Conservation (phyloP, 768 basidiomycete genomes). For the Tephrocybe sp. region DNA sequence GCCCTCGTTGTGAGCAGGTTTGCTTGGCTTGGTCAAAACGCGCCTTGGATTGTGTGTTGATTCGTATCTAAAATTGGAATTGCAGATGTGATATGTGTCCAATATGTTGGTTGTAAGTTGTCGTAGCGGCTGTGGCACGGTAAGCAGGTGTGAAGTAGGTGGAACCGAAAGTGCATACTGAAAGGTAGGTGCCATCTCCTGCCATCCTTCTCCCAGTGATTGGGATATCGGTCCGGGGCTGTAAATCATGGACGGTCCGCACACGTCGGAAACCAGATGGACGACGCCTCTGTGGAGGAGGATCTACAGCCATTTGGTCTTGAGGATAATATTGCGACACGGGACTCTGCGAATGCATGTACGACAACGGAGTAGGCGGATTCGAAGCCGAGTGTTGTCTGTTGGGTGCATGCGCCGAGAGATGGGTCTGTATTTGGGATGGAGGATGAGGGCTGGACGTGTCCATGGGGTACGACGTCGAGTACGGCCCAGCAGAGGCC, state of each 20-base stretch:
- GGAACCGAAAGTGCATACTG: slow-evolving; percentile 52
- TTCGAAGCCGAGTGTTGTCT: slow-evolving; percentile 64
- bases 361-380: slow-evolving; percentile 74
- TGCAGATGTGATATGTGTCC: slow-evolving; percentile 93
- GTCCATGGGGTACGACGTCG: slow-evolving; percentile 61
- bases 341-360: slow-evolving; percentile 52
- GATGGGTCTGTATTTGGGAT: slow-evolving; percentile 49
- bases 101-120: slow-evolving; percentile 83
- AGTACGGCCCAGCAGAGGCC: slow-evolving; percentile 32
- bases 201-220: slow-evolving; percentile 76
- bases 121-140: slow-evolving; percentile 47
- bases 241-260: slow-evolving; percentile 73
- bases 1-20: slow-evolving; percentile 93
- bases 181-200: slow-evolving; percentile 72
- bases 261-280: slow-evolving; percentile 80
- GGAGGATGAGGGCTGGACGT: slow-evolving; percentile 63
- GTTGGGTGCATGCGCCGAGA: slow-evolving; percentile 45
- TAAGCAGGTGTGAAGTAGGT: slow-evolving; percentile 12
- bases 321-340: slow-evolving; percentile 58
- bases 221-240: slow-evolving; percentile 66
- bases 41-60: slow-evolving; percentile 92
- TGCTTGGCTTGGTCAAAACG: slow-evolving; percentile 97
- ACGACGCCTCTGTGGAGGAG: slow-evolving; percentile 59
- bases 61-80: slow-evolving; percentile 94
- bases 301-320: slow-evolving; percentile 78